These are phyloP conservation scores for Asparagopsis taxiformis DNA, from an alignment of 31 red algal species.

Conservation along the genomic window DNA sequence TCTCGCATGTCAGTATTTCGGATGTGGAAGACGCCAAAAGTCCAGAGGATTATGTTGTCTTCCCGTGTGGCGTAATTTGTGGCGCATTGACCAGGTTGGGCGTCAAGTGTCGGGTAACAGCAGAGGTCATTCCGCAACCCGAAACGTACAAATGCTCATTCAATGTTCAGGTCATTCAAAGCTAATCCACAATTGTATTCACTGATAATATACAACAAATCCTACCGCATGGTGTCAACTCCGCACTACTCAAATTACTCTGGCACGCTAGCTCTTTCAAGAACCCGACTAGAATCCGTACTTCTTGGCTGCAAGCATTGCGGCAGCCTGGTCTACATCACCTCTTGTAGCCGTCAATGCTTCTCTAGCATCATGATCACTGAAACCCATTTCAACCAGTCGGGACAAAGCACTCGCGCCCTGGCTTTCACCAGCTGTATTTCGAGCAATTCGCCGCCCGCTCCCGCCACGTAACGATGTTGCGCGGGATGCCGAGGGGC, in stretches of 20 bases:
- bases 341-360: slow-evolving; percentile 45
- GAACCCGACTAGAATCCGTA: slow-evolving; percentile 51
- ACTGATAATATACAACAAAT: neutral
- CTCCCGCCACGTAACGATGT: neutral
- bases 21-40: slow-evolving; percentile 21
- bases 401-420: slow-evolving; percentile 13
- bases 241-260: neutral
- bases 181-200: slow-evolving; percentile 11
- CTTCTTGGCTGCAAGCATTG: slow-evolving; percentile 50
- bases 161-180: slow-evolving; percentile 73
- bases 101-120: slow-evolving; percentile 69
- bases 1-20: slow-evolving; percentile 38
- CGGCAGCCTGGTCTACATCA: slow-evolving; percentile 66
- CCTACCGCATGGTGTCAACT: neutral
- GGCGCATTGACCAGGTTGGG: slow-evolving; percentile 78
- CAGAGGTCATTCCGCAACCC: slow-evolving; percentile 51
- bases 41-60: slow-evolving; percentile 81
- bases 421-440: neutral
- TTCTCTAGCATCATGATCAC: slow-evolving; percentile 26
- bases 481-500: neutral
- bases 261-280: neutral
- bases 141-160: slow-evolving; percentile 50
- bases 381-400: slow-evolving; percentile 62
- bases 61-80: slow-evolving; percentile 80
- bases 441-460: neutral